Evolutionary conservation across 2,329 filamentous ascomycete genomes (phyloP), one percentile per base, ranked within the genome.

Genomic region (Aspergillus sp.): DNA sequence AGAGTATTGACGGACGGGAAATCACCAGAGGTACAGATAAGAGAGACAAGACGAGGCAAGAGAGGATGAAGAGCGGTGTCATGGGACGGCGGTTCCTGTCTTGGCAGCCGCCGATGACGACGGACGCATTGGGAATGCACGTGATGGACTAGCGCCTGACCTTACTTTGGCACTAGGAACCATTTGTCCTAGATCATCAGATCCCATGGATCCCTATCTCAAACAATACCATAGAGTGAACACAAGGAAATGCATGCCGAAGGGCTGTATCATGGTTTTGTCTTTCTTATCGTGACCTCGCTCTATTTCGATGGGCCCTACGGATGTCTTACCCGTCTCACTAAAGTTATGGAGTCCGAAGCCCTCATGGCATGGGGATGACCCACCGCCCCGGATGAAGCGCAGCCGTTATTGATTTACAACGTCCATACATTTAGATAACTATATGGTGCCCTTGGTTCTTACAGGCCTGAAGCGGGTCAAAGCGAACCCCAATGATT

Each of bases 1-100:
- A 13, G 4, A 41, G 9, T 28, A 13, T 43, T 8, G n/a, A 28
- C 13, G 15, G 13, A 32, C 13, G 5, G 10, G 21, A 25, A 17
- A 50, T 39, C 52, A 23, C 15, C 5, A 58, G 23, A 45, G 48
- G 25, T 54, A 50, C 23, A 54, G 15, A 25, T 43, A 30, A 28
- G 50, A 32, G 41, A 39, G 55, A 43, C 30, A 28, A 50, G 21
- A 32, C 48, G 41, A 39, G 59, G 49, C 30, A 36, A 50, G 30
- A 32, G 55, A 50, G 59, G 62, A 55, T 17, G 48, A 51, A 21
- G 49, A 60, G 61, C 58, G 58, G 61, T 63, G 61, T 63, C 61
- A 63, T 63, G 61, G 54, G 61, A 60, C 49, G 49, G 53, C 49
- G 49, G 53, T 55, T 38, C 50, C 32, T 55, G 56, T 41, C 55